phyloP scores from a whole-genome alignment of 352 stramenopile genomes.

The Elongisporangium prolatum region DNA sequence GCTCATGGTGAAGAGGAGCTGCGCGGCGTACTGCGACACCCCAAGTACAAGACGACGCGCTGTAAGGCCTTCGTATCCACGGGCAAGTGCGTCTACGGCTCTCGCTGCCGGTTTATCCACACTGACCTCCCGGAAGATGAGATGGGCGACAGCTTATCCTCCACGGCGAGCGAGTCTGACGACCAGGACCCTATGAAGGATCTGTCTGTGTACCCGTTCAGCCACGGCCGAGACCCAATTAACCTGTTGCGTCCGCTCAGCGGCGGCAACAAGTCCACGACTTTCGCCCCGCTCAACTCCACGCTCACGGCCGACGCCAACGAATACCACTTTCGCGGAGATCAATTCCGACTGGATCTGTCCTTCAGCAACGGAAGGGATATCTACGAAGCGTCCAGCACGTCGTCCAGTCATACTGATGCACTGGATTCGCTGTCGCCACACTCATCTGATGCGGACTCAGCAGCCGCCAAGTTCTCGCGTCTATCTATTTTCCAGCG shows the following conservation, averaged over 20 bases:
- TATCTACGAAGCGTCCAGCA: slow-evolving; percentile 18
- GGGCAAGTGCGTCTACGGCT: slow-evolving; percentile 85
- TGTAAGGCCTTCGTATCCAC: slow-evolving; percentile 87
- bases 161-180: slow-evolving; percentile 63
- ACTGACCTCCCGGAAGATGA: slow-evolving; percentile 37
- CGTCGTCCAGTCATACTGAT: slow-evolving; percentile 19
- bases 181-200: slow-evolving; percentile 54
- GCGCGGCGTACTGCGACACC: slow-evolving; percentile 80
- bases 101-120: slow-evolving; percentile 87
- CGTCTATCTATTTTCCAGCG: slow-evolving; percentile 79
- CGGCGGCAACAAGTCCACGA: slow-evolving; percentile 55
- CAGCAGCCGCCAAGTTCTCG: slow-evolving; percentile 47
- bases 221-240: slow-evolving; percentile 42
- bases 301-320: slow-evolving; percentile 27
- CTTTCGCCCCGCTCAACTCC: slow-evolving; percentile 44
- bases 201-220: slow-evolving; percentile 67
- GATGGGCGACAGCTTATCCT: slow-evolving; percentile 36
- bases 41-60: slow-evolving; percentile 90
- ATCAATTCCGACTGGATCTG: slow-evolving; percentile 32
- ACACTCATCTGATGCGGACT: slow-evolving; percentile 25
- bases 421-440: slow-evolving; percentile 32
- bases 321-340: slow-evolving; percentile 17
- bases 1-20: slow-evolving; percentile 84
- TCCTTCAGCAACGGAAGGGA: slow-evolving; percentile 13
- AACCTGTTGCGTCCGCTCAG: slow-evolving; percentile 61